phyloP scores from a whole-genome alignment of 1,284 basidiomycete genomes.

The Leccinum cinnamomeum region DNA sequence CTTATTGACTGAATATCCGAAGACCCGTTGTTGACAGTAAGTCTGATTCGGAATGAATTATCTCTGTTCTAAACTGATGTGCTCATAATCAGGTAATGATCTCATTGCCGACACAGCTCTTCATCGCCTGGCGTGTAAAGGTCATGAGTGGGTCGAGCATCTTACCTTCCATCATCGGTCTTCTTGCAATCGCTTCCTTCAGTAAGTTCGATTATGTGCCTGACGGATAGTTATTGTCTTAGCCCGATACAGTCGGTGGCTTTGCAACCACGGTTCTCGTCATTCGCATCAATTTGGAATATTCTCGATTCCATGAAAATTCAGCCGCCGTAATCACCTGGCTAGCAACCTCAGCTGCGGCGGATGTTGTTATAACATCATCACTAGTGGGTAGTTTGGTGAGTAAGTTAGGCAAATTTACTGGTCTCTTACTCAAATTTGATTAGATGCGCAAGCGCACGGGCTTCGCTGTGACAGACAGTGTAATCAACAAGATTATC shows the following conservation, averaged over 20 bases:
- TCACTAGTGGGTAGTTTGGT: constrained; percentile 47
- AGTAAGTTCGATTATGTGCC: constrained; percentile 31
- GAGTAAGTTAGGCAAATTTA: constrained; percentile 10
- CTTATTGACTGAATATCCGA: constrained; percentile 1
- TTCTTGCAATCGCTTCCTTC: constrained; percentile 41
- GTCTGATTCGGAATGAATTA: background rate
- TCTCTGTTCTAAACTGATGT: background rate
- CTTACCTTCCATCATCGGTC: constrained; percentile 38
- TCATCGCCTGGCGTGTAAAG: constrained; percentile 52
- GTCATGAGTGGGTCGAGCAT: constrained; percentile 43
- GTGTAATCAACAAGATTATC: constrained; percentile 18
- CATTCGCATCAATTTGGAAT: constrained; percentile 13
- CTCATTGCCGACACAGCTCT: constrained; percentile 52
- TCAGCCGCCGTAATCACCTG: constrained; percentile 47
- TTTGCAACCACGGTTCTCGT: constrained; percentile 42
- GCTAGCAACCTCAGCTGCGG: constrained; percentile 46
- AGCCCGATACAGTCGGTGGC: constrained; percentile 40
- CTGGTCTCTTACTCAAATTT: background rate
- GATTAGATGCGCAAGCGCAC: constrained; percentile 17
- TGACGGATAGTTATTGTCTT: background rate
- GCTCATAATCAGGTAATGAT: constrained; percentile 39
- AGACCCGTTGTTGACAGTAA: constrained; percentile 25
- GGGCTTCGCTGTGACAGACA: constrained; percentile 19
- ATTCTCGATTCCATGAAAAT: constrained; percentile 1
- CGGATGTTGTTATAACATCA: constrained; percentile 48